phyloP scores from a whole-genome alignment of 768 basidiomycete species.

The Sarcodon sp. region DNA sequence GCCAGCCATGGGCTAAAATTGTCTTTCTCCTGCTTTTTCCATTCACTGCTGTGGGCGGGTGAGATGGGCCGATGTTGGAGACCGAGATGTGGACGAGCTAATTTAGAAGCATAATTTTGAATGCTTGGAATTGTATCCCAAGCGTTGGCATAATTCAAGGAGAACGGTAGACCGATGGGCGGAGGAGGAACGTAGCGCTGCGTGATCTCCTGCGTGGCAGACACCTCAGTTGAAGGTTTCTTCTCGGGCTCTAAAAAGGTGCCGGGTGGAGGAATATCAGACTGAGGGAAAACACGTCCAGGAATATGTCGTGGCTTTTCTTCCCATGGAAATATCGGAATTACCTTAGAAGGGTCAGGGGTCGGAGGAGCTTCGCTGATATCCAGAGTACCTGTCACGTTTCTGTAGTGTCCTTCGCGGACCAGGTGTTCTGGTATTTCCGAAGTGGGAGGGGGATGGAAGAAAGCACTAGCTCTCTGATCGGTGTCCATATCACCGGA shows the following conservation, averaged over 20 bases:
- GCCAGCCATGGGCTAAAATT: conserved; percentile 36
- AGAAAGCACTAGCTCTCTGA: conserved; percentile 27
- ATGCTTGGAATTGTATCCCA: conserved; percentile 82
- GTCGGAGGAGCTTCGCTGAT: conserved; percentile 29
- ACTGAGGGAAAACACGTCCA: conserved; percentile 60
- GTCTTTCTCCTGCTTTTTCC: conserved; percentile 18
- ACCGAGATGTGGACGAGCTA: conserved; percentile 36
- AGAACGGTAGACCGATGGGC: conserved; percentile 34
- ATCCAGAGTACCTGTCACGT: conserved; percentile 29
- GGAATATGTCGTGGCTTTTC: conserved; percentile 54
- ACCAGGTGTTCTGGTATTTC: conserved; percentile 55
- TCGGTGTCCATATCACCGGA: conserved; percentile 16
- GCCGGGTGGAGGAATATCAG: conserved; percentile 39
- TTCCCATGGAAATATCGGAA: conserved; percentile 94
- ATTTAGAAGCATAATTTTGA: conserved; percentile 54
- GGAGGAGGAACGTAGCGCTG: conserved; percentile 5
- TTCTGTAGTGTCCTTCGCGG: conserved; percentile 64
- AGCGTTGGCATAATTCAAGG: conserved; percentile 62
- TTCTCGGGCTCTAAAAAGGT: conserved; percentile 3
- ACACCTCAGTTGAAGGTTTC: neutral
- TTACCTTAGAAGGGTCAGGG: conserved; percentile 65
- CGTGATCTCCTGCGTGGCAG: neutral
- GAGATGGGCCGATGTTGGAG: conserved; percentile 24
- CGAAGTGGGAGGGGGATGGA: conserved; percentile 44
- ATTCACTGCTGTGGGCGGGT: conserved; percentile 32